These are phyloP conservation scores for Monosporascus sp. DNA, from an alignment of 2,329 filamentous ascomycete species.

Conservation along the genomic window DNA sequence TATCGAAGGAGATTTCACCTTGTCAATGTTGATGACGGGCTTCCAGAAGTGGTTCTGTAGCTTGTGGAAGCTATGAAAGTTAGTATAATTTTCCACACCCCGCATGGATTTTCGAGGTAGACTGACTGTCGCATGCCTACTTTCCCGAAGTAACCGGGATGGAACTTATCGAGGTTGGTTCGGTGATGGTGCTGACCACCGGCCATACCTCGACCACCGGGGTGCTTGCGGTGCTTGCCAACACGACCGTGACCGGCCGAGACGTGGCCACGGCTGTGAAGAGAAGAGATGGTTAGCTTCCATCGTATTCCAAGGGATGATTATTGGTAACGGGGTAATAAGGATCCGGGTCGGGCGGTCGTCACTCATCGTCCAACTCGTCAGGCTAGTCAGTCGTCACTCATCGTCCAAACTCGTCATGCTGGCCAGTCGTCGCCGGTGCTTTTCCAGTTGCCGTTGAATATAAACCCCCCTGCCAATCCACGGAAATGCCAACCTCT, in stretches of 20 bases:
- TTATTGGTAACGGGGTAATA: not conserved
- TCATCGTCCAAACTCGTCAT: not conserved
- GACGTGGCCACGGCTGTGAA: conserved; percentile 84
- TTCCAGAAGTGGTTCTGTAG: conserved; percentile 96
- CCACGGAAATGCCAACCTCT: too few species aligned
- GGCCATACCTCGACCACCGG: conserved; percentile 79
- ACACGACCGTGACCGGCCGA: conserved; percentile 97
- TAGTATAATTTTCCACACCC: not conserved
- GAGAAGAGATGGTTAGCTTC: conserved; percentile 26
- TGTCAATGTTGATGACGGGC: conserved; percentile 97
- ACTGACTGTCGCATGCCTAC: conserved; percentile 78
- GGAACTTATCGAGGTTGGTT: conserved; percentile 79
- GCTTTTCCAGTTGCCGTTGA: not conserved
- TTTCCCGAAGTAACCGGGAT: conserved; percentile 99
- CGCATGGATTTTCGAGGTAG: not conserved
- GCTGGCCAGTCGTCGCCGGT: not conserved
- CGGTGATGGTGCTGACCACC: conserved; percentile 99
- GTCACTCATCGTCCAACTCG: not conserved
- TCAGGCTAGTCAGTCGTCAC: not conserved
- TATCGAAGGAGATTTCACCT: conserved; percentile 53
- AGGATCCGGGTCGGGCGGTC: not conserved
- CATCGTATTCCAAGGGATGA: not conserved
- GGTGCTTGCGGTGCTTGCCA: conserved; percentile 96
- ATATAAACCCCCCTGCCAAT: too few species aligned
- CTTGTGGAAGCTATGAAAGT: conserved; percentile 94